These are phyloP conservation scores for Plasmodium sp. DNA, from an alignment of 169 alveolate species.

Conservation along the genomic window DNA sequence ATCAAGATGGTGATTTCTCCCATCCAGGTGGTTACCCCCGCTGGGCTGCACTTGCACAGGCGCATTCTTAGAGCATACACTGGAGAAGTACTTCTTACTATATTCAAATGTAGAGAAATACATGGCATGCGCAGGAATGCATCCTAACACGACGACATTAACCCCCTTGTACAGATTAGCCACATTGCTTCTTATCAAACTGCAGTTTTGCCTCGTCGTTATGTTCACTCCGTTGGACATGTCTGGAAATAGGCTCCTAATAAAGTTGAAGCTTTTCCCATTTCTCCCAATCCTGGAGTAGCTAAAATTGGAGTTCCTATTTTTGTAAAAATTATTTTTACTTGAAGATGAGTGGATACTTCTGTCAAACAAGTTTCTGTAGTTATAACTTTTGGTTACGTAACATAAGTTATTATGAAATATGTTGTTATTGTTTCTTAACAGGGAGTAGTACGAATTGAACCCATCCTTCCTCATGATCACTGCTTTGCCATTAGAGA, in stretches of 20 bases:
- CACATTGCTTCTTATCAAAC: constrained; percentile 82
- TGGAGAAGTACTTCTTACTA: constrained; percentile 45
- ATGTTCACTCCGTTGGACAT: constrained; percentile 11
- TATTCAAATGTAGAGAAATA: constrained; percentile 85
- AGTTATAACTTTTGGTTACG: constrained; percentile 9
- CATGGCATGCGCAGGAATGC: constrained; percentile 99
- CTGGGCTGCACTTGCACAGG: background rate
- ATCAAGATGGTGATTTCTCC: background rate
- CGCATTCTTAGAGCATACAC: constrained; percentile 8
- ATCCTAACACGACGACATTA: constrained; percentile 95
- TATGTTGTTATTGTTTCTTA: constrained; percentile 2
- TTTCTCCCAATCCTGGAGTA: background rate
- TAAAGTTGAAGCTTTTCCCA: constrained; percentile 13
- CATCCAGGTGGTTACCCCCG: background rate
- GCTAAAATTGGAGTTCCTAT: background rate
- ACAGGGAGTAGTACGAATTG: background rate
- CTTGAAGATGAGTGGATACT: constrained; percentile 18
- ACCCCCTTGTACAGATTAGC: constrained; percentile 92
- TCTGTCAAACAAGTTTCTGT: constrained; percentile 20
- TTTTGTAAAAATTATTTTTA: background rate
- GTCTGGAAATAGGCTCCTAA: constrained; percentile 1
- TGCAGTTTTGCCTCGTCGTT: constrained; percentile 32
- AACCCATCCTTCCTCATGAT: background rate
- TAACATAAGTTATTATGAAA: constrained; percentile 30
- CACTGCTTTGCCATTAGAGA: background rate